phyloP scores from a whole-genome alignment of 2,329 filamentous ascomycete genomes.

The Daldinia eschscholtzii region DNA sequence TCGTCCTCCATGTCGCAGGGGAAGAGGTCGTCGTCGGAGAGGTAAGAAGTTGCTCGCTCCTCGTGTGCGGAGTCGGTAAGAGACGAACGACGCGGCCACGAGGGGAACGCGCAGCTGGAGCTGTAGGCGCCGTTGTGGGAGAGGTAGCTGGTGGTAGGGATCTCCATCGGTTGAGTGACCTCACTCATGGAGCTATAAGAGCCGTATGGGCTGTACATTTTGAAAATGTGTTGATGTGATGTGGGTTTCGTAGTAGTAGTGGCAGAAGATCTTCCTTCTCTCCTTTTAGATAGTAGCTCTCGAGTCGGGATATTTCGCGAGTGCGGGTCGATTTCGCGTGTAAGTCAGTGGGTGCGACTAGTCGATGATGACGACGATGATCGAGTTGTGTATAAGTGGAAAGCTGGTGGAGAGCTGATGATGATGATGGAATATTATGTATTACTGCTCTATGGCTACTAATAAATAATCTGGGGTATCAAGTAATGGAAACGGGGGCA shows the following conservation, averaged over 20 bases:
- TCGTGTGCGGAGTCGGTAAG: constrained; percentile 51
- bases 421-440: constrained; percentile 36
- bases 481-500: constrained; percentile 43
- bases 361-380: constrained; percentile 16
- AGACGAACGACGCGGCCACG: constrained; percentile 58
- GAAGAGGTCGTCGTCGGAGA: constrained; percentile 75
- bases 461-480: constrained; percentile 43
- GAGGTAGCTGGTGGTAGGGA: constrained; percentile 50
- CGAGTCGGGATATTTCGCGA: constrained; percentile 13
- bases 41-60: constrained; percentile 65
- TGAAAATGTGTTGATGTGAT: constrained; percentile 1
- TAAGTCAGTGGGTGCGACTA: constrained; percentile 20
- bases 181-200: constrained; percentile 56
- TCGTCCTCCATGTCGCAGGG: constrained; percentile 66
- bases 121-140: constrained; percentile 48
- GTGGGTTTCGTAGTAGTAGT: constrained; percentile 10
- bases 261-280: not conserved
- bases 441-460: constrained; percentile 45
- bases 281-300: constrained; percentile 1
- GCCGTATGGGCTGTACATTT: constrained; percentile 54
- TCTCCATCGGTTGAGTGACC: constrained; percentile 52
- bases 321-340: constrained; percentile 6
- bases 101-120: constrained; percentile 58
- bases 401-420: constrained; percentile 14
- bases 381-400: constrained; percentile 18